A percentile compares a stretch with the other conserved stretches of the same genome.
phyloP scores from a whole-genome alignment of 495 filamentous ascomycete species.

The Aspergillus mulundensis region DNA sequence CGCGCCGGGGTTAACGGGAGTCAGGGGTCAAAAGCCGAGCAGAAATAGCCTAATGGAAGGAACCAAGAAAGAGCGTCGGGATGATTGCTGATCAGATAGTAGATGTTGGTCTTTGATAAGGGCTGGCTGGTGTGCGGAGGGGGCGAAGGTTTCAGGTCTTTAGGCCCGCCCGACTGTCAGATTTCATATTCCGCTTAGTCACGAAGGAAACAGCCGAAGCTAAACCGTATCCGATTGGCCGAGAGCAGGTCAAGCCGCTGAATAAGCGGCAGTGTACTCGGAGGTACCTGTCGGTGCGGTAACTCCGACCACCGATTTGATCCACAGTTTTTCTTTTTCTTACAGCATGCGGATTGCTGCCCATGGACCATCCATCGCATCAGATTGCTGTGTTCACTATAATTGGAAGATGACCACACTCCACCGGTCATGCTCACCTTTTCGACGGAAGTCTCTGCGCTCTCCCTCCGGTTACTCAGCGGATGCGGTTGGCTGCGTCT shows the following conservation, averaged over 20 bases:
- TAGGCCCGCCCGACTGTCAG: neutral
- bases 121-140: too few species aligned
- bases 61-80: neutral
- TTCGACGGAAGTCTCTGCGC: neutral
- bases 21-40: neutral
- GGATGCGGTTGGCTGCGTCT: neutral
- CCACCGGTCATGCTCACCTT: neutral
- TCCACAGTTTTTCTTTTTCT: neutral
- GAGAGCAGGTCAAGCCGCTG: neutral
- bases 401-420: neutral
- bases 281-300: neutral
- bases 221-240: neutral
- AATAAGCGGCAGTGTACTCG: neutral
- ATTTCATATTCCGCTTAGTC: neutral
- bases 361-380: neutral
- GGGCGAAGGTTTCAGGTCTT: neutral
- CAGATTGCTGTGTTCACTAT: neutral
- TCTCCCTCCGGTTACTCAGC: neutral
- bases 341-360: neutral
- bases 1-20: neutral
- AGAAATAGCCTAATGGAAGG: neutral
- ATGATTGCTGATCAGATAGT: neutral
- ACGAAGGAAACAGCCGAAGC: neutral
- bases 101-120: too few species aligned
- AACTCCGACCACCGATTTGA: neutral